Evolutionary conservation across 805 yeast species (phyloP), one percentile per base, ranked within the genome.

Genomic region (Priceomyces fermenticarens): DNA sequence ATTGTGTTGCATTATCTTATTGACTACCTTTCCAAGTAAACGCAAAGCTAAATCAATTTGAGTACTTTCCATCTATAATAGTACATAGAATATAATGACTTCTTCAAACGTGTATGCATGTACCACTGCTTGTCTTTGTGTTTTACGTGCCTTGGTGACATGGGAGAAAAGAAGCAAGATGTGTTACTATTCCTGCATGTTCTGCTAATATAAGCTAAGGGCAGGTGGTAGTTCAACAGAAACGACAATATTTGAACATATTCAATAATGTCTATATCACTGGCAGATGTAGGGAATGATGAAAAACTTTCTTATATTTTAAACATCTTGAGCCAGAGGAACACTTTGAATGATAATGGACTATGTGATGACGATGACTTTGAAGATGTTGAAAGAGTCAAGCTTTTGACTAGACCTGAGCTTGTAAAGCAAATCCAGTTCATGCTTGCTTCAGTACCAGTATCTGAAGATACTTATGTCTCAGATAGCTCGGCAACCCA

Each of bases 401-500:
- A 23, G n/a, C 25, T 35, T 14, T 25, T 35, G 29, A 11, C 29
- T 8, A 26, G 38, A 26, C n/a, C 4, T n/a, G 27, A 6, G 15
- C 11, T 35, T 25, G 29, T n/a, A 11, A 26, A 35, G 8, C 16
- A 35, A 35, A 13, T 35, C 3, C 31, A 36, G 20, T 39, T 23
- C 30, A 52, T 52, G 56, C 30, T 52, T 12, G 16, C 35, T 1
- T 12, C 45, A 15, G 44, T 46, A 8, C 42, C 56, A 3, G 32
- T 56, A 3, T 30, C 57, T 3, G 57, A 53, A 32, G 57, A 59
- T 17, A 45, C 50, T 13, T 55, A 69, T 33, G 48, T 51, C 12
- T 63, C 73, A 10, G 58, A 51, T 7, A 73, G 79, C 2, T 51
- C 67, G 3, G 52, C 43, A 11, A 58, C 58, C 10, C 80, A 76